phyloP scores from a whole-genome alignment of 2,329 filamentous ascomycete genomes.

The Akanthomyces uredinophilus region DNA sequence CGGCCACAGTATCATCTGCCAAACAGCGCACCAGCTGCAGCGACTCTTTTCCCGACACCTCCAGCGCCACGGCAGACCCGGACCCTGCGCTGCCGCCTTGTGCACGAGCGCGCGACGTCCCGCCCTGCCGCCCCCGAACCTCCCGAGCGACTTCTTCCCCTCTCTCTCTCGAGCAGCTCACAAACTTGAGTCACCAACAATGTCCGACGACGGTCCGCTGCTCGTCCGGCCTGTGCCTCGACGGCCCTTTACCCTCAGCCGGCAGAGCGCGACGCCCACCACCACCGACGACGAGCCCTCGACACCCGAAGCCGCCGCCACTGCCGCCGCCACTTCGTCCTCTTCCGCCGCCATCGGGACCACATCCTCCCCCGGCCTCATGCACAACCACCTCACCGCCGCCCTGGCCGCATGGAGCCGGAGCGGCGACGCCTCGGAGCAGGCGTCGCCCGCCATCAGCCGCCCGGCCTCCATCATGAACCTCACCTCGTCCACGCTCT shows the following conservation, averaged over 20 bases:
- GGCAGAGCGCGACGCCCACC: constrained; percentile 42
- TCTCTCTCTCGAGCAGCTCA: neutral
- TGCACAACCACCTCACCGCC: constrained; percentile 23
- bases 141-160: neutral
- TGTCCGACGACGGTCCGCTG: constrained; percentile 38
- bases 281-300: constrained; percentile 28
- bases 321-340: constrained; percentile 15
- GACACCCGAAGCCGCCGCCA: constrained; percentile 20
- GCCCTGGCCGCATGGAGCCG: constrained; percentile 22
- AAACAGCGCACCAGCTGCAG: neutral
- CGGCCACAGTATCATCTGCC: neutral
- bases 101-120: neutral
- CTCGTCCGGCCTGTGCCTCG: constrained; percentile 67
- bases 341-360: constrained; percentile 16
- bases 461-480: constrained; percentile 77
- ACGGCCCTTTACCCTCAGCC: constrained; percentile 61
- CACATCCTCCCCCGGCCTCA: neutral
- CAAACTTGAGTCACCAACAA: neutral
- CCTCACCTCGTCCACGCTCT: constrained; percentile 81
- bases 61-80: neutral
- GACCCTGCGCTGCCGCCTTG: neutral
- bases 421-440: constrained; percentile 14
- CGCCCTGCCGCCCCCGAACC: neutral
- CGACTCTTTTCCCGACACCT: neutral
- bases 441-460: constrained; percentile 40